Evolutionary conservation across 1,139 yeast genomes (phyloP).

Genomic region (Saccharomyces hybrid): DNA sequence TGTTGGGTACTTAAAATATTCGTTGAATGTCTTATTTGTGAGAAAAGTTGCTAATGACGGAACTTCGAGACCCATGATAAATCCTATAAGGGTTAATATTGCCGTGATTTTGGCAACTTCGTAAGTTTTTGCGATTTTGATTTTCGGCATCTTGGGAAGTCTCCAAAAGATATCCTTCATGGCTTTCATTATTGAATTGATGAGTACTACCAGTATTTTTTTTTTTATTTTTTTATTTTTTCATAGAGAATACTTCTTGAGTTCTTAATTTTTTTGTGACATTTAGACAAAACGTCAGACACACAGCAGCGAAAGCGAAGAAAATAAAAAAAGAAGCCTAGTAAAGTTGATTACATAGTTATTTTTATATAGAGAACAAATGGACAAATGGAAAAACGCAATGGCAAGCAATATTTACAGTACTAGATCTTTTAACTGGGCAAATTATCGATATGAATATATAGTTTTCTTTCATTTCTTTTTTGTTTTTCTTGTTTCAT

Average conservation of each 20-base stretch:
- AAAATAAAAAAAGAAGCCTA: no score
- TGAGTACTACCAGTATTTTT: background rate
- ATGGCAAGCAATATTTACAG: background rate
- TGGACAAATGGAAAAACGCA: background rate
- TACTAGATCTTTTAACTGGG: background rate
- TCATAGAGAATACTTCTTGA: no score
- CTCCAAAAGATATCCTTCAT: background rate
- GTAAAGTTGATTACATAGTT: background rate
- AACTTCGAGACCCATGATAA: constrained; percentile 62
- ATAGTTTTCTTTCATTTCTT: constrained; percentile 3
- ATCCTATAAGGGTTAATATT: constrained; percentile 45
- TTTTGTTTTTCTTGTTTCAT: background rate
- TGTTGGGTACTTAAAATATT: constrained; percentile 41
- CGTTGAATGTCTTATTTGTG: constrained; percentile 39
- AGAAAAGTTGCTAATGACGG: constrained; percentile 60
- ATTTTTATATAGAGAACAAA: background rate
- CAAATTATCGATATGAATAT: constrained; percentile 2
- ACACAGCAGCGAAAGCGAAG: background rate
- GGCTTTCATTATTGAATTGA: background rate
- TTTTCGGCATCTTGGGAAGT: background rate
- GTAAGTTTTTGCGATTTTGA: background rate
- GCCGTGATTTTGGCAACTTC: background rate
- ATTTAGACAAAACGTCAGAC: background rate
- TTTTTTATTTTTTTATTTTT: no score
- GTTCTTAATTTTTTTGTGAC: background rate